Percentiles rank a stretch among this genome's conserved stretches.
Evolutionary conservation across 2,329 filamentous ascomycete genomes (phyloP).

Genomic region (Amesomyces nigricolor): DNA sequence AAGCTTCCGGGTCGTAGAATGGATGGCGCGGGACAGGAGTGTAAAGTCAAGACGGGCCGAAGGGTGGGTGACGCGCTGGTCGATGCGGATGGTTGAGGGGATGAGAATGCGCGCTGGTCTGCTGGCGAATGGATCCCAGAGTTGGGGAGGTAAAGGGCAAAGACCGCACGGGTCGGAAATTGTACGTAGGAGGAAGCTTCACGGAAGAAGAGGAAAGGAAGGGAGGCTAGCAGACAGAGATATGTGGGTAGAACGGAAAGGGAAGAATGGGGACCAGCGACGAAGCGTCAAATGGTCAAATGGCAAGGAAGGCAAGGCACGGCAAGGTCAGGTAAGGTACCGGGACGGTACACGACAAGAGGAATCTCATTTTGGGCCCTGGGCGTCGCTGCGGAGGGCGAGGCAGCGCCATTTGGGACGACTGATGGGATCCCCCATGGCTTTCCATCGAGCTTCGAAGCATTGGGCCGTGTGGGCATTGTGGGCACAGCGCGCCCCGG

Average conservation of each 20-base stretch:
- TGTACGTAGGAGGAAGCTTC: conserved; percentile 7
- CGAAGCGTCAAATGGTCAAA: conserved; percentile 29
- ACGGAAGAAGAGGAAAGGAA: conserved; percentile 19
- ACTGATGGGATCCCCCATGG: background rate
- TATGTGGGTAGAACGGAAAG: conserved; percentile 25
- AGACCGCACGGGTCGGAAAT: conserved; percentile 6
- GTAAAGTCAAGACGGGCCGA: background rate
- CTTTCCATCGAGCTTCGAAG: conserved; percentile 17
- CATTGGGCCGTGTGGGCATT: background rate
- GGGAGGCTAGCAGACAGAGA: conserved; percentile 13
- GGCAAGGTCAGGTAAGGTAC: conserved; percentile 9
- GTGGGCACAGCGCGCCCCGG: conserved; percentile 10
- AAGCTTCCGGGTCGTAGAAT: conserved; percentile 6
- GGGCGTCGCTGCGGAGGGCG: conserved; percentile 12
- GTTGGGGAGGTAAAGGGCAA: conserved; percentile 9
- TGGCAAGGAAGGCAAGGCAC: conserved; percentile 19
- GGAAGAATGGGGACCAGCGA: conserved; percentile 27
- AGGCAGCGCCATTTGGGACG: conserved; percentile 15
- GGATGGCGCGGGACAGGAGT: background rate
- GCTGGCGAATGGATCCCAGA: background rate
- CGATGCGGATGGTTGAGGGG: background rate
- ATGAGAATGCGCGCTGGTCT: conserved; percentile 2
- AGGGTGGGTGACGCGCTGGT: background rate
- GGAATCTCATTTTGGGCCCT: conserved; percentile 10
- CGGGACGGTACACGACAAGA: background rate